phyloP scores from a whole-genome alignment of 2,329 filamentous ascomycete genomes.

The Cryphonectria carpinicola region DNA sequence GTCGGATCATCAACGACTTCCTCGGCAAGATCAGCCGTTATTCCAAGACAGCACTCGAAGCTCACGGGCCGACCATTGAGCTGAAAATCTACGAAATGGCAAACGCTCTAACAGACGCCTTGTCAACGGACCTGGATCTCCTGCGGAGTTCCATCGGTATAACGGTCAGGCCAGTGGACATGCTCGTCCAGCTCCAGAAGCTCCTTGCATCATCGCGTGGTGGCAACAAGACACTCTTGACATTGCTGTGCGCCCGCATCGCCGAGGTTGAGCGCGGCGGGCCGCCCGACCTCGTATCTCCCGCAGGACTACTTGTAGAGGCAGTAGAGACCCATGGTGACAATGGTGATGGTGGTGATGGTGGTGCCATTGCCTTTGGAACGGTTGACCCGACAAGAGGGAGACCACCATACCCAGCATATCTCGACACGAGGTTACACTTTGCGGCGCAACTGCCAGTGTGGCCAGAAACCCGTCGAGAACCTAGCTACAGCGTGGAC shows the following conservation, averaged over 20 bases:
- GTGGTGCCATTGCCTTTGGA: neutral
- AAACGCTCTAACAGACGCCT: constrained; percentile 47
- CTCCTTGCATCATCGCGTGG: constrained; percentile 48
- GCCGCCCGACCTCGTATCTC: constrained; percentile 14
- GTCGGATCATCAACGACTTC: constrained; percentile 52
- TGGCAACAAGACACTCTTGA: constrained; percentile 46
- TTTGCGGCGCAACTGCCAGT: constrained; percentile 13
- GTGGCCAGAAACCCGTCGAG: constrained; percentile 20
- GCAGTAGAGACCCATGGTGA: constrained; percentile 21
- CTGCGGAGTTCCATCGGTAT: constrained; percentile 23
- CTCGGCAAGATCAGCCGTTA: constrained; percentile 47
- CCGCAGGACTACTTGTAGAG: constrained; percentile 17
- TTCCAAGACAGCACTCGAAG: constrained; percentile 51
- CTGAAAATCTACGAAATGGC: constrained; percentile 54
- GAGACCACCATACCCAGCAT: constrained; percentile 11
- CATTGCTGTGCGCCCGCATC: constrained; percentile 38
- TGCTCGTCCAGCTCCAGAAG: constrained; percentile 43
- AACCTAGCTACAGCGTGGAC: constrained; percentile 10
- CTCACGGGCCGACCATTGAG: constrained; percentile 53
- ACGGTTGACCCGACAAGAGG: neutral
- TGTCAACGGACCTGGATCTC: constrained; percentile 35
- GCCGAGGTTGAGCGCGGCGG: constrained; percentile 28
- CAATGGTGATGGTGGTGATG: constrained; percentile 10
- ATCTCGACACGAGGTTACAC: constrained; percentile 14
- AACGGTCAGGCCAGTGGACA: constrained; percentile 38